Conservation (phyloP, 306 rosid species). For the Astragalus glycyphyllos region DNA sequence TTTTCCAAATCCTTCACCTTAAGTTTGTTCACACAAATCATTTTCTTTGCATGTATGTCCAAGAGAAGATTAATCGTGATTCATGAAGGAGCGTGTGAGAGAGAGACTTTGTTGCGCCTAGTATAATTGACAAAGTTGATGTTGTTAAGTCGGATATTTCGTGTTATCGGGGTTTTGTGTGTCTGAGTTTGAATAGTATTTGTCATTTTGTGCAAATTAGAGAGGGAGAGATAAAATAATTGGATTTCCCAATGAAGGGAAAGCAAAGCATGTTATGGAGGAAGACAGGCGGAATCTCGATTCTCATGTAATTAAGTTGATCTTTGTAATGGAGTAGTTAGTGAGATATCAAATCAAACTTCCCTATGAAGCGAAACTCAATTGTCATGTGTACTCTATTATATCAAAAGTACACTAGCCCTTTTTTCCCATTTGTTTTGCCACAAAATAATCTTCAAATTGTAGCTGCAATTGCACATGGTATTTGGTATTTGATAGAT, state of each 20-base stretch:
- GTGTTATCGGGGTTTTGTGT: too few relatives aligned
- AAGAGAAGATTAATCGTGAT: not conserved
- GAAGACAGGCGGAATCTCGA: not conserved
- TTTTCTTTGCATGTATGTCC: not conserved
- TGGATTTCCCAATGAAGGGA: conserved; percentile 7
- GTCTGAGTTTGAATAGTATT: too few relatives aligned
- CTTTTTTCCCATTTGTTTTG: conserved; percentile 24
- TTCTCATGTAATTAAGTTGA: not conserved
- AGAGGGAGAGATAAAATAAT: not conserved
- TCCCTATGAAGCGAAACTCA: conserved; percentile 36
- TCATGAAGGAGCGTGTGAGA: too few relatives aligned
- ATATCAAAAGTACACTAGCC: conserved; percentile 5
- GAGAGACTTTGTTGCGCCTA: too few relatives aligned
- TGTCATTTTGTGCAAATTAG: too few relatives aligned
- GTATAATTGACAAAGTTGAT: too few relatives aligned
- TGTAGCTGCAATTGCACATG: conserved; percentile 39
- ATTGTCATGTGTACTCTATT: conserved; percentile 31
- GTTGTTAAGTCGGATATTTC: too few relatives aligned
- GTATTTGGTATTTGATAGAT: conserved; percentile 19
- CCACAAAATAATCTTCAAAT: conserved; percentile 20
- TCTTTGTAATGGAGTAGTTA: conserved; percentile 37
- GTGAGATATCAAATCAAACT: conserved; percentile 50
- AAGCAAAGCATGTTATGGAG: conserved; percentile 2
- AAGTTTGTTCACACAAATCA: not conserved
- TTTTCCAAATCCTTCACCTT: not conserved